phyloP scores from a whole-genome alignment of 202 grass and related monocot genomes.

The Zoysia matrella region DNA sequence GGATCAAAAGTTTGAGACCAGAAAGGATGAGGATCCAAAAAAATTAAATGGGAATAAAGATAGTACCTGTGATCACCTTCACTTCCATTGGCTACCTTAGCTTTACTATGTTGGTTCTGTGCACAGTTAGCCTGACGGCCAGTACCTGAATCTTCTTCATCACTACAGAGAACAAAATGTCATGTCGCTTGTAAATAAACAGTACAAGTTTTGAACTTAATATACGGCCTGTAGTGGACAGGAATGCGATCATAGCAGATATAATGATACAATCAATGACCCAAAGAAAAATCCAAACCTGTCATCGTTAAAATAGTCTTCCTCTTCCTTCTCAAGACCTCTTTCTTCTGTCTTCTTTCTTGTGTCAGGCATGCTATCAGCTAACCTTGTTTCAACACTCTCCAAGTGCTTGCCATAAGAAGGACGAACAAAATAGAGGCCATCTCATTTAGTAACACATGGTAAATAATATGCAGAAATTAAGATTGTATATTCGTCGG shows the following conservation, averaged over 20 bases:
- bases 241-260: too few relatives aligned
- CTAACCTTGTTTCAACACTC: conserved; percentile 65
- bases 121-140: too few relatives aligned
- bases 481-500: neutral
- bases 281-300: conserved; percentile 63
- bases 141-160: too few relatives aligned
- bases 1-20: conserved; percentile 2
- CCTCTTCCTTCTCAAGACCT: too few relatives aligned
- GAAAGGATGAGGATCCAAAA: neutral
- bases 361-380: conserved; percentile 54
- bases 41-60: too few relatives aligned
- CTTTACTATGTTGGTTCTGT: too few relatives aligned
- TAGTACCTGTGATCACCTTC: conserved; percentile 72
- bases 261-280: too few relatives aligned
- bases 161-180: conserved; percentile 57
- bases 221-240: too few relatives aligned
- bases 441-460: conserved; percentile 33
- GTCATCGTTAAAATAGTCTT: conserved; percentile 93
- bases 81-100: conserved; percentile 81
- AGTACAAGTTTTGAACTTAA: conserved; percentile 25
- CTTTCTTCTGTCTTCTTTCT: conserved; percentile 84
- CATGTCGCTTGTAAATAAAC: conserved; percentile 18
- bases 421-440: conserved; percentile 32
- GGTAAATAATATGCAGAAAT: conserved; percentile 29
- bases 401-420: conserved; percentile 79